These are phyloP conservation scores for Metarhizium anisopliae DNA, from an alignment of 2,329 filamentous ascomycete species.

Conservation along the genomic window DNA sequence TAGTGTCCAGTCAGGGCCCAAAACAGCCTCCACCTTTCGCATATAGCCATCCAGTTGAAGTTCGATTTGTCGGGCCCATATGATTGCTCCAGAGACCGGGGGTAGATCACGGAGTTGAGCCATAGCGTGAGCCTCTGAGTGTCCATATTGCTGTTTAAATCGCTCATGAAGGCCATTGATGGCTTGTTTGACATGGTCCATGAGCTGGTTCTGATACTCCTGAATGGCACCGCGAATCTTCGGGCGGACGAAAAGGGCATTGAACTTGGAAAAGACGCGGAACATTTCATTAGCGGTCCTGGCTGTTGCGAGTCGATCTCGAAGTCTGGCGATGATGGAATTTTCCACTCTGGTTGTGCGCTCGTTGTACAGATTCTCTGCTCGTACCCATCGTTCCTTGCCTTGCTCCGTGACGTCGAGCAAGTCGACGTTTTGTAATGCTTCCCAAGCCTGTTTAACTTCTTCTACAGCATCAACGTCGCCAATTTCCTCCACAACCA, in stretches of 20 bases:
- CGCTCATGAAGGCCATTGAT: constrained; percentile 89
- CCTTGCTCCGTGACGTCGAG: constrained; percentile 86
- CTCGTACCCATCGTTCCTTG: constrained; percentile 84
- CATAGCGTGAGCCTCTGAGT: constrained; percentile 97
- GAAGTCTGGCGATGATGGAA: constrained; percentile 89
- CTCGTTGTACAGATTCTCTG: constrained; percentile 94
- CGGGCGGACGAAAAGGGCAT: constrained; percentile 94
- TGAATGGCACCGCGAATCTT: constrained; percentile 97
- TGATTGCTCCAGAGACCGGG: constrained; percentile 92
- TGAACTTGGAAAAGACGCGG: constrained; percentile 98
- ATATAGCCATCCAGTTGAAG: constrained; percentile 93
- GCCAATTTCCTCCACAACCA: constrained; percentile 86
- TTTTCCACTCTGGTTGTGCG: constrained; percentile 96
- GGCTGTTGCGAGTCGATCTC: constrained; percentile 87
- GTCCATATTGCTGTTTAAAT: constrained; percentile 97
- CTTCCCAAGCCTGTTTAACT: constrained; percentile 88
- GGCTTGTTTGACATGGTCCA: constrained; percentile 95
- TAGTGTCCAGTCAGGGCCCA: constrained; percentile 88
- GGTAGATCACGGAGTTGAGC: constrained; percentile 92
- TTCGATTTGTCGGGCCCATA: constrained; percentile 96
- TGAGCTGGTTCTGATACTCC: constrained; percentile 95
- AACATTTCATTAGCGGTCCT: constrained; percentile 99
- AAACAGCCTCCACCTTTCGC: constrained; percentile 97
- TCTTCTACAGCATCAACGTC: constrained; percentile 97
- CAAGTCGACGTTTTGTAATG: constrained; percentile 88